Evolutionary conservation across 495 filamentous ascomycete genomes (phyloP), one percentile per base, ranked within the genome.

Genomic region (Penicillium tannophilum): DNA sequence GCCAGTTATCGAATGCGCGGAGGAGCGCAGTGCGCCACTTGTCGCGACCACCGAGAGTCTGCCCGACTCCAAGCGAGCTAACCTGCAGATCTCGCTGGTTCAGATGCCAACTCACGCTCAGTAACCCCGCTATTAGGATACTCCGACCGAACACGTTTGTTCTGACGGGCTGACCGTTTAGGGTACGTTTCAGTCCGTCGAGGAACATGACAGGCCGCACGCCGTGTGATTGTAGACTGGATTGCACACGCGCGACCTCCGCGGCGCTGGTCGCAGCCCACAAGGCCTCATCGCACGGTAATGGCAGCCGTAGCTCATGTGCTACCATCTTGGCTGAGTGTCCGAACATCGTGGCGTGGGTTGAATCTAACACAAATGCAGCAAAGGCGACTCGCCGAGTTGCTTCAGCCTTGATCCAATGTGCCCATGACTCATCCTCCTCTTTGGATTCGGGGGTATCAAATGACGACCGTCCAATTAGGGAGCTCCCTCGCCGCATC

Each of bases 311-410:
- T 80, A 98, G 90, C 75, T 98, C 94, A 69, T 97, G 92, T 4
- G 94, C 92, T 14, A 96, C 92, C 92, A 98, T 96, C 31, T 94
- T 93, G 3, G 92, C 93, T 17, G 92, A 93, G 72, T 98, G 94
- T 0, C 94, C 94, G 73, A 98, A 98, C 90, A 98, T 97, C 43
- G 91, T 97, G 4, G 93, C 92, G 74, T 98, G 94, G 6, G 91
- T 95, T 3, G 93, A 95, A 70, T 98, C 94, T 53, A 97, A 86
- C 23, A 98, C 88, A 71, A 97, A 98, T 2, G 94, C 94, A 16
- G 88, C 93, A 79, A 97, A 98, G 0, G 93, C 94, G 4, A 89
- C 91, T 42, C 94, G 85, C 35, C 92, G 83, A 3, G 92, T 97
- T 16, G 93, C 89, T 70, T 98, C 94, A 42, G 91, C 91, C 6